These are phyloP conservation scores for Grigorovia humatica DNA, from an alignment of 805 yeast genomes.

Conservation along the genomic window DNA sequence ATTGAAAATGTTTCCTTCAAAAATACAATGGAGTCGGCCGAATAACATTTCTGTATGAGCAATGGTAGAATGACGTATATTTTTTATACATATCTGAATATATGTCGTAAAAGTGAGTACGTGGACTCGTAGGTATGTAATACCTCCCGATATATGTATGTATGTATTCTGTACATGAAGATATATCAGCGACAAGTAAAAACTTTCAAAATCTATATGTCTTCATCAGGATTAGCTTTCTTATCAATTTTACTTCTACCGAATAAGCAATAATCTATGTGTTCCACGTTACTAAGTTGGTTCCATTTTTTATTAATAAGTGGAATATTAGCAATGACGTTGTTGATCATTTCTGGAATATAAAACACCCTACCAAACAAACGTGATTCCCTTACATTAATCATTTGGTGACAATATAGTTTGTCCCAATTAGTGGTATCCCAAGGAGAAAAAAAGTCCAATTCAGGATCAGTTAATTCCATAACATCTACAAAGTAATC, in stretches of 20 bases:
- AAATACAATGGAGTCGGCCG: background rate
- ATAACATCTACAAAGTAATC: conserved; percentile 61
- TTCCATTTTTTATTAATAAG: conserved; percentile 10
- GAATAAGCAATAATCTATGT: conserved; percentile 43
- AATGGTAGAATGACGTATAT: no score
- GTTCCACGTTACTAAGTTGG: conserved; percentile 29
- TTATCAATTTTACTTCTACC: background rate
- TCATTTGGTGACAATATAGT: conserved; percentile 38
- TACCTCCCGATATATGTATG: background rate
- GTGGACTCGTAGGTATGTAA: background rate
- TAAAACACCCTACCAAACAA: conserved; percentile 48
- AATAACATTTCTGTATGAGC: no score
- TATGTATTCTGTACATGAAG: background rate
- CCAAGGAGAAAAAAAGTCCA: conserved; percentile 32
- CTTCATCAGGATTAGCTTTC: background rate
- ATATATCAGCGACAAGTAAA: background rate
- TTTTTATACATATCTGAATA: no score
- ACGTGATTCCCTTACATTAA: conserved; percentile 42
- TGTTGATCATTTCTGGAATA: conserved; percentile 33
- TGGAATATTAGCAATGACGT: conserved; percentile 15
- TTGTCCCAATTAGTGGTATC: conserved; percentile 34
- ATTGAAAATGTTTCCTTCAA: no score
- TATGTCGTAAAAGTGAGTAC: no score
- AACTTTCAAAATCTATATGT: background rate
- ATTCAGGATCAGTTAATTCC: conserved; percentile 35